These are phyloP conservation scores for Hyaloperonospora brassicae DNA, from an alignment of 352 stramenopile species.

Conservation along the genomic window DNA sequence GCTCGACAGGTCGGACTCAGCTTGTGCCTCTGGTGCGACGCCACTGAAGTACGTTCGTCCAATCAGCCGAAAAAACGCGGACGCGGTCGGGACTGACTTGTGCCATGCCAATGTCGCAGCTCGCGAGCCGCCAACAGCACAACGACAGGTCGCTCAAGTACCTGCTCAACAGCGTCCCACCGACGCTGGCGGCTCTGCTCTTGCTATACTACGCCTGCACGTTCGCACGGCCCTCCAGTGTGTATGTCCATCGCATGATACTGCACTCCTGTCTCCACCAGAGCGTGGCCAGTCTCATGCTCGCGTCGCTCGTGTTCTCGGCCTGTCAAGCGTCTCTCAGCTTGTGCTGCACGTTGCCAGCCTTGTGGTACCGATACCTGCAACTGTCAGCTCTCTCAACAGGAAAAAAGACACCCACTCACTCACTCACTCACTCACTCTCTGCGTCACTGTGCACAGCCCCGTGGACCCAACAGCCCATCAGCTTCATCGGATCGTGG, in stretches of 20 bases:
- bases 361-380: constrained; percentile 30
- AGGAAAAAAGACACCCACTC: no score
- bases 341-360: constrained; percentile 46
- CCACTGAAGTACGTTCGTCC: constrained; percentile 30
- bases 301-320: constrained; percentile 37
- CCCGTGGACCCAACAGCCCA: constrained; percentile 28
- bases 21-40: constrained; percentile 51
- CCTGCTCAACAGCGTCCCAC: constrained; percentile 39
- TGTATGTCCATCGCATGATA: constrained; percentile 43
- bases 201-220: constrained; percentile 62
- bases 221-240: constrained; percentile 33
- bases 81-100: no score
- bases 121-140: constrained; percentile 28
- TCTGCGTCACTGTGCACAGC: constrained; percentile 15
- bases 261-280: constrained; percentile 53
- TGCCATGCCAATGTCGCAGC: constrained; percentile 7
- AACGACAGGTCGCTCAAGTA: constrained; percentile 52
- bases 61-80: no score
- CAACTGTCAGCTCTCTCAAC: no score
- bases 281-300: constrained; percentile 28
- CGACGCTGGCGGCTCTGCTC: constrained; percentile 33
- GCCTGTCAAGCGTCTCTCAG: constrained; percentile 38
- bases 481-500: constrained; percentile 33
- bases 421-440: no score
- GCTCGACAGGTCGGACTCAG: constrained; percentile 26